Conservation (phyloP, 257 asterid genomes). For the Cordia subcordata region DNA sequence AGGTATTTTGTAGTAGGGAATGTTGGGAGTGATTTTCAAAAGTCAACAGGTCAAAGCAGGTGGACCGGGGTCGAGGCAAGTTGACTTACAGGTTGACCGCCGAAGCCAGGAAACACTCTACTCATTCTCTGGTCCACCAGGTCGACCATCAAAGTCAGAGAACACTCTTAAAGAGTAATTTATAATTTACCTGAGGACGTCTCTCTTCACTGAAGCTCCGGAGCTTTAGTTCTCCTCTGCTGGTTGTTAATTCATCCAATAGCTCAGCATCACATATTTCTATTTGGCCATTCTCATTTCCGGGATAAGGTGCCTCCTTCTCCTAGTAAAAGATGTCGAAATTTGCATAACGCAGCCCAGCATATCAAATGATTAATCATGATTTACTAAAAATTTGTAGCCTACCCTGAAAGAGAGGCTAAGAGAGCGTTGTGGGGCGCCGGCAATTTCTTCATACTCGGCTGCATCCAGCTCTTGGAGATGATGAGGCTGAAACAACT, state of each 20-base stretch:
- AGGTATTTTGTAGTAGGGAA: neutral
- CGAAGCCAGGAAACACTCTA: no score
- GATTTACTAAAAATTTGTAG: neutral
- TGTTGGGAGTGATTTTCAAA: no score
- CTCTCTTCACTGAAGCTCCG: slow-evolving; percentile 38
- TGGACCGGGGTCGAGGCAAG: no score
- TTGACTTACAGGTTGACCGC: no score
- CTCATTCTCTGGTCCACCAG: no score
- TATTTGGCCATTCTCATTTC: slow-evolving; percentile 15
- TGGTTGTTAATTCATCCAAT: slow-evolving; percentile 54
- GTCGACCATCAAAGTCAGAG: no score
- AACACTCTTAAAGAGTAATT: neutral
- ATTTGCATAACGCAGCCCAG: neutral
- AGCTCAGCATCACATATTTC: slow-evolving; percentile 42
- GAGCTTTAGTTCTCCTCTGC: slow-evolving; percentile 51
- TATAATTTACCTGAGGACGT: slow-evolving; percentile 26
- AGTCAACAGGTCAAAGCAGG: no score
- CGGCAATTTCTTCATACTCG: slow-evolving; percentile 48
- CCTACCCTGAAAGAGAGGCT: slow-evolving; percentile 36
- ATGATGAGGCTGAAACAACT: slow-evolving; percentile 25
- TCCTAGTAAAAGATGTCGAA: slow-evolving; percentile 18
- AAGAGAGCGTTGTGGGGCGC: slow-evolving; percentile 35
- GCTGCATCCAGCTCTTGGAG: slow-evolving; percentile 60
- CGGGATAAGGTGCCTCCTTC: slow-evolving; percentile 12
- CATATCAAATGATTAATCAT: neutral